Evolutionary conservation across 345 rosid genomes (phyloP), one percentile per base, ranked within the genome.

Genomic region (Lepidium sativum): DNA sequence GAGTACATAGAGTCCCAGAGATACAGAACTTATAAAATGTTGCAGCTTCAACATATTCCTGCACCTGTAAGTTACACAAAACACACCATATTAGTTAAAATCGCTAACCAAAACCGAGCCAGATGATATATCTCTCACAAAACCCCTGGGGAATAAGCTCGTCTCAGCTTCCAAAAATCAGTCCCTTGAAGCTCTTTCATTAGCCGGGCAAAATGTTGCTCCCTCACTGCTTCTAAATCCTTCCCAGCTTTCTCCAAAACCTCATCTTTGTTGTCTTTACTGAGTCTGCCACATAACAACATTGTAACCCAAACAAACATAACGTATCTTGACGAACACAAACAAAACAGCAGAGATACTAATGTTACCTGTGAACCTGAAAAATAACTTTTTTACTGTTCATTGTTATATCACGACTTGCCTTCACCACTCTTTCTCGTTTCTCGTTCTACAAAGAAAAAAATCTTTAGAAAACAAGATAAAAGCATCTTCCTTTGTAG

Each of bases 1-100:
- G n/a, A n/a, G n/a, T n/a, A n/a, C n/a, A n/a, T n/a, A n/a, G n/a
- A n/a, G n/a, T n/a, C n/a, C n/a, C n/a, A n/a, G n/a, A n/a, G n/a
- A n/a, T n/a, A n/a, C n/a, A n/a, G n/a, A n/a, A n/a, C n/a, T 83
- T 80, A 58, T 80, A 94, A 75, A 94, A 86, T 3, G 97, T 80
- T 57, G 96, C 97, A 50, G 99, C 99, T 75, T 94, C 99, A 70
- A 94, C 83, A 42, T 84, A 94, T 58, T 94, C 99, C 71, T 94
- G 97, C 49, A 94, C 85, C 97, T 92, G 78, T 71, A 78, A 80
- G 52, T 29, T 27, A 18, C 41, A 35, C 35, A 64, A 59, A 60
- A 58, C 25, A 33, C 8, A 60, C 50, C 44, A 33, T 6, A 40
- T 57, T 6, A 54, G 55, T 37, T 40, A 29, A 15, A 42, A 57